Base-by-base conservation (phyloP, 495 filamentous ascomycete genomes). In the Penicillium verhagenii region DNA sequence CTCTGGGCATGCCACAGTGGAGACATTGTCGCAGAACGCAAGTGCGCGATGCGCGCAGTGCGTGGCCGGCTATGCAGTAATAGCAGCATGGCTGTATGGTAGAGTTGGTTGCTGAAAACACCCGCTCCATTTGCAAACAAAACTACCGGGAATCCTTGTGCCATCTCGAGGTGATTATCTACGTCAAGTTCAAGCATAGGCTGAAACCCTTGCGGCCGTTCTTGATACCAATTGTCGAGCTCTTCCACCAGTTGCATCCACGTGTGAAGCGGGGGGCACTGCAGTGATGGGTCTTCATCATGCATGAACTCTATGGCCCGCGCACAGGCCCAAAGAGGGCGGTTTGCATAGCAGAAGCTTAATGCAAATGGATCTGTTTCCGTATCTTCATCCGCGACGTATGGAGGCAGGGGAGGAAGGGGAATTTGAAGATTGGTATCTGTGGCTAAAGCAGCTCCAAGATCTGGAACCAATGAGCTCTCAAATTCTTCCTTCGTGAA, bases 81-180 rank as follows among this genome's bases (percentile, higher is more conserved):
- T 1, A 74, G 42, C 26, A 76, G 52, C 69, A 72, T 73, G 13
- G 72, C 72, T 3, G 72, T 75, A 51, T 77, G 73, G 46, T 77
- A 77, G 1, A 78, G 47, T 54, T 68, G 68, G 50, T 72, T 75
- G 23, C 66, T 63, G n/a, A 72, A 72, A 11, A 69, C 53, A 1
- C 69, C 72, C 5, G 72, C 67, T 23, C 69, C 72, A 50, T 69
- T 73, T 2, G 72, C 65, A 46, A 73, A 78, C 8, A 77, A 49
- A 31, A 78, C 52, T 18, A 71, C 51, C 0, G 73, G 72, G 53
- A 78, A 77, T 35, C 54, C 55, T 39, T 61, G 47, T 6, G 46
- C 58, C 28, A 56, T 42, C 1, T 56, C 66, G 16, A 47, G 21
- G 7, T 57, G 52, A 19, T 63, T 52, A 9, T 58, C 57, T 16